These are phyloP conservation scores for Aspergillus awamori DNA, from an alignment of 2,329 filamentous ascomycete genomes.

Conservation along the genomic window DNA sequence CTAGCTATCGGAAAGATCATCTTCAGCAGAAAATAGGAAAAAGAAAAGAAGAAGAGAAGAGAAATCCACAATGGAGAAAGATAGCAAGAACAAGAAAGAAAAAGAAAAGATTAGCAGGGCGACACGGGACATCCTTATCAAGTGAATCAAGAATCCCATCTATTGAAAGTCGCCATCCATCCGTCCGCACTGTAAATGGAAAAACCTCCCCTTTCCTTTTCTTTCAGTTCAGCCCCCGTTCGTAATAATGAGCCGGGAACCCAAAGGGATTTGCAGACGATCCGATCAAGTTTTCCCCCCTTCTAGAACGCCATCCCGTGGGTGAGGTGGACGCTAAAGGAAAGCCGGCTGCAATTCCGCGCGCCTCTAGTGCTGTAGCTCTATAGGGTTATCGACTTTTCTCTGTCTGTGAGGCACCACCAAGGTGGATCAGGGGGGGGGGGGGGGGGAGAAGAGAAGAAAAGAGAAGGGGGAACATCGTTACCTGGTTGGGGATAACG, in stretches of 20 bases:
- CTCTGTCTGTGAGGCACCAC: background rate
- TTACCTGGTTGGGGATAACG: background rate
- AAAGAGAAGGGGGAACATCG: background rate
- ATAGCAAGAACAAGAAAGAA: background rate
- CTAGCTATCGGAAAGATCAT: too few relatives aligned
- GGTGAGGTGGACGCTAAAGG: background rate
- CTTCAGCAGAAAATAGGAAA: too few relatives aligned
- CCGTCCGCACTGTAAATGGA: too few relatives aligned
- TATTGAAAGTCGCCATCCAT: too few relatives aligned
- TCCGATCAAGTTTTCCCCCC: conserved; percentile 13
- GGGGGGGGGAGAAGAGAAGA: too few relatives aligned
- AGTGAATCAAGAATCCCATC: too few relatives aligned
- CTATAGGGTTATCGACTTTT: background rate
- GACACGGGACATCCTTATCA: background rate
- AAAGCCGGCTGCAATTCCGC: conserved; percentile 10
- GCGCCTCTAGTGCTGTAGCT: background rate
- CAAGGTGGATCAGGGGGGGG: background rate
- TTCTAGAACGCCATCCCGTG: conserved; percentile 12
- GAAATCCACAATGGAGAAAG: too few relatives aligned
- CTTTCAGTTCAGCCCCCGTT: background rate
- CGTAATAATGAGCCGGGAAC: background rate
- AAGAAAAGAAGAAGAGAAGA: too few relatives aligned
- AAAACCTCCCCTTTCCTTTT: too few relatives aligned
- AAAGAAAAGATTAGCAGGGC: background rate
- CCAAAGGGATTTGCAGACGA: background rate